Evolutionary conservation across 202 grass and related monocot genomes (phyloP).

Genomic region (Brachypodium distachyon): DNA sequence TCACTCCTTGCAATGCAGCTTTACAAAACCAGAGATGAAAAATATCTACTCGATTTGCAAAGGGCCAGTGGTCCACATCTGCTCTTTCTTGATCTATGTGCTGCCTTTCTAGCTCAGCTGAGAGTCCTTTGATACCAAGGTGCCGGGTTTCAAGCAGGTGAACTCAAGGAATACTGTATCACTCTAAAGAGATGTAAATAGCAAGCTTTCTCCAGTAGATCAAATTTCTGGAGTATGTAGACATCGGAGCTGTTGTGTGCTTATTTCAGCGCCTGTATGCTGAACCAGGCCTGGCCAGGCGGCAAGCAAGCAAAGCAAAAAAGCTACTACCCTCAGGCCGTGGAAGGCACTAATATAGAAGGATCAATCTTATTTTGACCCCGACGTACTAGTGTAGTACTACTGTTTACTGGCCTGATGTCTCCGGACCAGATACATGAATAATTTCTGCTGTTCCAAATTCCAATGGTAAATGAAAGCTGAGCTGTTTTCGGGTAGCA

Average conservation of each 20-base stretch:
- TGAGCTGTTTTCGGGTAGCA: slow-evolving; percentile 1
- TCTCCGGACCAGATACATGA: not conserved
- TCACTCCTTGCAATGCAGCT: slow-evolving; percentile 30
- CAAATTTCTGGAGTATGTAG: slow-evolving; percentile 28
- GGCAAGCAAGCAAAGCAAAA: not conserved
- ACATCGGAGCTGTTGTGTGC: slow-evolving; percentile 8
- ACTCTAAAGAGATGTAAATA: slow-evolving; percentile 33
- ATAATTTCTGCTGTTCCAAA: slow-evolving; percentile 28
- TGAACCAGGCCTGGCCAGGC: slow-evolving; percentile 9
- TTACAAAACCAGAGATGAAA: slow-evolving; percentile 85
- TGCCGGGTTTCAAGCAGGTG: not conserved
- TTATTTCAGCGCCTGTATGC: not conserved
- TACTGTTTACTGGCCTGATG: not conserved
- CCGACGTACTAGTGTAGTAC: not conserved
- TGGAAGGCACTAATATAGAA: slow-evolving; percentile 15
- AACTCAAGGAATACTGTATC: slow-evolving; percentile 15
- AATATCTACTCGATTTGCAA: slow-evolving; percentile 75
- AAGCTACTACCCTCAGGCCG: not conserved
- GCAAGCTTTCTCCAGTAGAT: slow-evolving; percentile 24
- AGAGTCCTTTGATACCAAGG: slow-evolving; percentile 47
- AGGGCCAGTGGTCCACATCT: slow-evolving; percentile 66
- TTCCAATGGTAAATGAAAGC: slow-evolving; percentile 12
- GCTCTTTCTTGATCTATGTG: slow-evolving; percentile 71
- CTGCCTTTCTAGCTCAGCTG: slow-evolving; percentile 66
- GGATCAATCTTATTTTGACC: not conserved